A percentile compares a stretch with the other conserved stretches of the same genome.
phyloP scores from a whole-genome alignment of 169 alveolate genomes.

The Plasmodium inui region DNA sequence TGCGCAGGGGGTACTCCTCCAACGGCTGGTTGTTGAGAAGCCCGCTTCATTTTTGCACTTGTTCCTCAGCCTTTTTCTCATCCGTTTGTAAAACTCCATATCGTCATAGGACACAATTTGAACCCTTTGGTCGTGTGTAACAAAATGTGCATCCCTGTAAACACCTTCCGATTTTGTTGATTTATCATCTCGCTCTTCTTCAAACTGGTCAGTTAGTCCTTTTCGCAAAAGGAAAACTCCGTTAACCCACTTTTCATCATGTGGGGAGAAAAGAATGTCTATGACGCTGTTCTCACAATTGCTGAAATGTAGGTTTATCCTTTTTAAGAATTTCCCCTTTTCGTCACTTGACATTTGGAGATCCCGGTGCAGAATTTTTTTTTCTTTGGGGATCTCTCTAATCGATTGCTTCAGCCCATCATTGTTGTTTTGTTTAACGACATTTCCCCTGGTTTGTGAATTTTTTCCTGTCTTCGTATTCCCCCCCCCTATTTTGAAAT shows the following conservation, averaged over 20 bases:
- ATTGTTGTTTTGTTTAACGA: not conserved
- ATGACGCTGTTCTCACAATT: not conserved
- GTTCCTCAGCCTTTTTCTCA: not conserved
- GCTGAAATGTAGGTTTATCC: not conserved
- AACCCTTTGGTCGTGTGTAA: not conserved
- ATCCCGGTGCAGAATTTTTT: not conserved
- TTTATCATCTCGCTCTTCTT: slow-evolving; percentile 10
- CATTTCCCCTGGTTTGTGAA: not conserved
- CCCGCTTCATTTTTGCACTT: not conserved
- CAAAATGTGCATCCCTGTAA: not conserved
- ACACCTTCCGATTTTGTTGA: slow-evolving; percentile 30
- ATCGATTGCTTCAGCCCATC: not conserved
- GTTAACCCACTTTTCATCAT: not conserved
- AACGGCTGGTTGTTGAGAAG: not conserved
- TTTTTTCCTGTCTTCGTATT: not conserved
- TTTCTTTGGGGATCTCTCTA: not conserved
- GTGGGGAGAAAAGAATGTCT: not conserved
- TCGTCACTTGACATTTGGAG: slow-evolving; percentile 18
- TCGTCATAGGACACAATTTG: slow-evolving; percentile 32
- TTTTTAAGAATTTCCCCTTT: slow-evolving; percentile 18
- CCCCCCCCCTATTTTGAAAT: slow-evolving; percentile 10
- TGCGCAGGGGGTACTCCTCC: not conserved
- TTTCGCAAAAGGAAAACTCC: not conserved
- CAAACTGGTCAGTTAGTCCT: not conserved
- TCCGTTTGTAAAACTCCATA: slow-evolving; percentile 18